Percentiles rank a stretch among this genome's conserved stretches.
These are phyloP conservation scores for Cladosporium sp. DNA, from an alignment of 2,329 filamentous ascomycete genomes.

Conservation along the genomic window DNA sequence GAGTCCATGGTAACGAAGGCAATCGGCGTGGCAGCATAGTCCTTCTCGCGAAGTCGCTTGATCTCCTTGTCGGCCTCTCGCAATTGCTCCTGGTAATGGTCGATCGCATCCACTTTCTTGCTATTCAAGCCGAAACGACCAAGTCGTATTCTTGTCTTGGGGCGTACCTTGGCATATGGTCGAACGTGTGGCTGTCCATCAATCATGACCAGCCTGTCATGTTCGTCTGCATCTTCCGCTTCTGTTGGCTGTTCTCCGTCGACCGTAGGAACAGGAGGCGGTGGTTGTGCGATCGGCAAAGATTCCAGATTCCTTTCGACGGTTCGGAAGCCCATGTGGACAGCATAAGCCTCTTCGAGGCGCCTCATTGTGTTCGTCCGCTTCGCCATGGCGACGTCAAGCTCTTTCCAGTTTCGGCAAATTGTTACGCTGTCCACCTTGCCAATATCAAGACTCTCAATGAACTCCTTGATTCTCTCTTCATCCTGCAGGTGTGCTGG, in stretches of 20 bases:
- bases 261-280: slow-evolving; percentile 36
- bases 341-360: slow-evolving; percentile 82
- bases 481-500: slow-evolving; percentile 77
- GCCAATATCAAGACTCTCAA: slow-evolving; percentile 86
- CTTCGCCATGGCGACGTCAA: slow-evolving; percentile 73
- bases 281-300: slow-evolving; percentile 53
- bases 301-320: slow-evolving; percentile 50
- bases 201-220: slow-evolving; percentile 52
- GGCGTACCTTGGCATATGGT: slow-evolving; percentile 53
- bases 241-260: slow-evolving; percentile 23
- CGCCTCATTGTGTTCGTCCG: slow-evolving; percentile 66
- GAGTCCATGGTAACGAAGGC: slow-evolving; percentile 98
- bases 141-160: slow-evolving; percentile 73
- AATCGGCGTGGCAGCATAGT: slow-evolving; percentile 75
- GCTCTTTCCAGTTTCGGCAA: slow-evolving; percentile 80
- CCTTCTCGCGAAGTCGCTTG: slow-evolving; percentile 65
- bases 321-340: slow-evolving; percentile 63
- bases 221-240: slow-evolving; percentile 38
- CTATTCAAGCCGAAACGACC: slow-evolving; percentile 72
- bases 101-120: slow-evolving; percentile 81
- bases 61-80: slow-evolving; percentile 77
- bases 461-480: slow-evolving; percentile 77
- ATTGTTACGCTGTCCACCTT: slow-evolving; percentile 84
- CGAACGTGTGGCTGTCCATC: slow-evolving; percentile 46
- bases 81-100: slow-evolving; percentile 89